Conservation (phyloP, 2,329 filamentous ascomycete genomes). For the Corynespora cassiicola region DNA sequence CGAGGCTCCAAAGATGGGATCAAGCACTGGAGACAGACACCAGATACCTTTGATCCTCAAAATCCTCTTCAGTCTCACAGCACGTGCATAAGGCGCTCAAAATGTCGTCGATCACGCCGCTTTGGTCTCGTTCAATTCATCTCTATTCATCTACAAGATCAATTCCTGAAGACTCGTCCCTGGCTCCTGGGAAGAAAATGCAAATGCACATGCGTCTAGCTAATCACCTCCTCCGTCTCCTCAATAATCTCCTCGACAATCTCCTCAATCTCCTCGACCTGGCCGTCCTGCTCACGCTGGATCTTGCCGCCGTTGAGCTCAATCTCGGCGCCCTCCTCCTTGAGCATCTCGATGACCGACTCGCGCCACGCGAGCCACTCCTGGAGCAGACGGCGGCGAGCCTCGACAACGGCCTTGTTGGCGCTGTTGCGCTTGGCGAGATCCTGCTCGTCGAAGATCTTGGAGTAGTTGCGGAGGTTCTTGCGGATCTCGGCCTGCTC, state of each 20-base stretch:
- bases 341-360: conserved; percentile 71
- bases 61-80: too few species aligned
- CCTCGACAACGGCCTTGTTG: conserved; percentile 92
- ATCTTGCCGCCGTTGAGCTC: conserved; percentile 62
- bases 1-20: too few species aligned
- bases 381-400: conserved; percentile 77
- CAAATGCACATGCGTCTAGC: conserved; percentile 19
- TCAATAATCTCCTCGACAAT: conserved; percentile 90
- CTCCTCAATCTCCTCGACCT: conserved; percentile 67
- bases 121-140: too few species aligned
- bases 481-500: conserved; percentile 98
- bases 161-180: too few species aligned
- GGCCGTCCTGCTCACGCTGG: conserved; percentile 56
- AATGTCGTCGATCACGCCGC: too few species aligned
- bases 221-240: conserved; percentile 81
- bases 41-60: too few species aligned
- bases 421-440: conserved; percentile 91
- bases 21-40: too few species aligned
- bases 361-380: conserved; percentile 91
- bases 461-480: conserved; percentile 96
- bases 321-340: conserved; percentile 61
- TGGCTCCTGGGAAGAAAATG: too few species aligned
- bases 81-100: too few species aligned
- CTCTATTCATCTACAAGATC: too few species aligned
- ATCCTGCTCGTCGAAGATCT: conserved; percentile 94